A percentile compares a stretch with the other conserved stretches of the same genome.
phyloP scores from a whole-genome alignment of 2,329 filamentous ascomycete species.

The Bipolaris oryzae region DNA sequence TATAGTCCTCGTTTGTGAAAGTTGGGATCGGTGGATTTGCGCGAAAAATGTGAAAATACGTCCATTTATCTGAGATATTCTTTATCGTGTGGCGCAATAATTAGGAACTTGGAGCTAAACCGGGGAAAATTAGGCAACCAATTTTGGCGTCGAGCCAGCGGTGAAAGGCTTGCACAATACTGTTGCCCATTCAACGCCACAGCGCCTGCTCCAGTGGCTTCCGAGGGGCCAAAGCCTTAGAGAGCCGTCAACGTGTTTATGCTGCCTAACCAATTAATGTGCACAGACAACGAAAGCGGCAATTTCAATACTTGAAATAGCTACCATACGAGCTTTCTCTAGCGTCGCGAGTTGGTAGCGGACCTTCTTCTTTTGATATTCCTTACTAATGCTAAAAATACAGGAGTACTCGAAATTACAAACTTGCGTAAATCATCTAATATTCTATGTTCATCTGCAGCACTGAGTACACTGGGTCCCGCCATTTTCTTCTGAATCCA shows the following conservation, averaged over 20 bases:
- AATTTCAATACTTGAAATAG: not conserved
- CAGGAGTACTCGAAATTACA: slow-evolving; percentile 5
- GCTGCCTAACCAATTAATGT: not conserved
- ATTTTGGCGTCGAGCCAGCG: not conserved
- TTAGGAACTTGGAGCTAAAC: not conserved
- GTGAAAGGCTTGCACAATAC: not conserved
- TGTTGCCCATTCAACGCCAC: no score
- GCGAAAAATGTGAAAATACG: not conserved
- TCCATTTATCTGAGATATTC: not conserved
- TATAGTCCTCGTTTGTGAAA: not conserved
- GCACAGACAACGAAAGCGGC: not conserved
- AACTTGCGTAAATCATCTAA: slow-evolving; percentile 9
- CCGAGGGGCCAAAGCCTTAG: not conserved
- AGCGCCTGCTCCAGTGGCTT: not conserved
- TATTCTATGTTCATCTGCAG: slow-evolving; percentile 1
- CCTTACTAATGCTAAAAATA: not conserved
- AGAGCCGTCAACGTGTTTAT: not conserved
- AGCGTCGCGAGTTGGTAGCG: slow-evolving; percentile 11
- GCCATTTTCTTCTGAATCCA: slow-evolving; percentile 6
- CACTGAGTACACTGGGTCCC: not conserved
- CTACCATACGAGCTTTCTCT: not conserved
- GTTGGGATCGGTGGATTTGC: not conserved
- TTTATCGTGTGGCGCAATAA: not conserved
- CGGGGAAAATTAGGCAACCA: not conserved
- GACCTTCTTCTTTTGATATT: slow-evolving; percentile 6